Evolutionary conservation across 306 rosid species (phyloP).

Genomic region (Echinosophora koreensis): DNA sequence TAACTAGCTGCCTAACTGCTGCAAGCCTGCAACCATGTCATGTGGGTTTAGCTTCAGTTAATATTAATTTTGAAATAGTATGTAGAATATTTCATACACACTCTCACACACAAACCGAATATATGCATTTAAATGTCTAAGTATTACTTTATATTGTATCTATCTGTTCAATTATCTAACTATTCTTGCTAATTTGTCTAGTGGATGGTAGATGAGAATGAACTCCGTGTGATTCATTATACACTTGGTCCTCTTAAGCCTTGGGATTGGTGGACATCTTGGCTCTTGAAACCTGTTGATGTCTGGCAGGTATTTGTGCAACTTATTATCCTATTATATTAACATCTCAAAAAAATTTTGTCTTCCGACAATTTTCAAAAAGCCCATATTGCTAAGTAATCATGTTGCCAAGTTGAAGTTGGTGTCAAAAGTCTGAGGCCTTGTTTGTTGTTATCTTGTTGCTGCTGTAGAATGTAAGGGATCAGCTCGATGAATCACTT

Average conservation of each 20-base stretch:
- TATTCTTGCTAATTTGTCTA: conserved; percentile 46
- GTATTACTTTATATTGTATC: conserved; percentile 31
- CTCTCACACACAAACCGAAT: conserved; percentile 12
- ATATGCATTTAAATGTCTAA: conserved; percentile 17
- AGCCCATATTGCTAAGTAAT: conserved; percentile 11
- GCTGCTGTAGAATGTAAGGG: conserved; percentile 78
- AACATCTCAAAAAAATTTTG: not conserved
- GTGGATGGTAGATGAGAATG: conserved; percentile 95
- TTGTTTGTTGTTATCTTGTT: conserved; percentile 37
- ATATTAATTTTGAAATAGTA: not conserved
- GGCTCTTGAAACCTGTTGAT: conserved; percentile 98
- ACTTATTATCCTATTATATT: conserved; percentile 28
- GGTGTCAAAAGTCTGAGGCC: not conserved
- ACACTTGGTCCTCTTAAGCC: conserved; percentile 98
- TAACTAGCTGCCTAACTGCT: not conserved
- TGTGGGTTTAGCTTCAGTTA: not conserved
- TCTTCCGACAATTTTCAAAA: not conserved
- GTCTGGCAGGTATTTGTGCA: conserved; percentile 87
- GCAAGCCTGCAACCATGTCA: not conserved
- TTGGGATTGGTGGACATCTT: conserved; percentile 99
- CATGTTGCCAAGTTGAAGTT: conserved; percentile 23
- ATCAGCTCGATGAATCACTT: conserved; percentile 78
- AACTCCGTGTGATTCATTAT: conserved; percentile 82
- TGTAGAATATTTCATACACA: conserved; percentile 24
- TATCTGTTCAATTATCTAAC: conserved; percentile 40